These are phyloP conservation scores for Cardiosporidium cionae DNA, from an alignment of 169 alveolate species.

Conservation along the genomic window DNA sequence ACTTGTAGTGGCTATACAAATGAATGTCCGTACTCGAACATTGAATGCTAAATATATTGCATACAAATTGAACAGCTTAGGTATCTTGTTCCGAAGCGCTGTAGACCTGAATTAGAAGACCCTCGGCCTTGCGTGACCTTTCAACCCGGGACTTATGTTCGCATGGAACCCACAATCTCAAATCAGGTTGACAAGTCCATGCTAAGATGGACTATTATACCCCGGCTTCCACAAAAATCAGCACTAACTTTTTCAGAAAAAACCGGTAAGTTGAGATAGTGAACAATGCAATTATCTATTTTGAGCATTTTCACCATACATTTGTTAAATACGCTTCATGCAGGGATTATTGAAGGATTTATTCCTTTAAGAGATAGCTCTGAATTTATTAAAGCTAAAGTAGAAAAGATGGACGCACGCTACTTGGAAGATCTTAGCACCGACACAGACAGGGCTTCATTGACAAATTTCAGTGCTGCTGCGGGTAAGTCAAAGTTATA, in stretches of 20 bases:
- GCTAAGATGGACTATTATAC: slow-evolving; percentile 18
- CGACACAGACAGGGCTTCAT: too few species aligned
- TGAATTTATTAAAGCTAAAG: too few species aligned
- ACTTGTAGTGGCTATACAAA: neutral
- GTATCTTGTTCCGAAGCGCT: slow-evolving; percentile 25
- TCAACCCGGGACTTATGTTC: slow-evolving; percentile 29
- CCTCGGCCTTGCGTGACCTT: slow-evolving; percentile 46
- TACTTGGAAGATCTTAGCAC: too few species aligned
- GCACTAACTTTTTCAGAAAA: neutral
- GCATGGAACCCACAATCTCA: slow-evolving; percentile 35
- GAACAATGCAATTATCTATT: neutral
- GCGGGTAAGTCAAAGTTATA: too few species aligned
- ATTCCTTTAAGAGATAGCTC: slow-evolving; percentile 11
- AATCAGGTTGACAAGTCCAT: slow-evolving; percentile 12
- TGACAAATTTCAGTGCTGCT: too few species aligned
- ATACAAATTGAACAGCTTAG: slow-evolving; percentile 31
- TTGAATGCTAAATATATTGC: neutral
- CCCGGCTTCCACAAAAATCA: slow-evolving; percentile 8
- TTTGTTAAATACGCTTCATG: neutral
- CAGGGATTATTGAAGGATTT: slow-evolving; percentile 21
- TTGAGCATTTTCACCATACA: too few species aligned
- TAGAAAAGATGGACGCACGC: too few species aligned
- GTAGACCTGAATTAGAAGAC: slow-evolving; percentile 35
- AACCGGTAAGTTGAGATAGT: slow-evolving; percentile 1
- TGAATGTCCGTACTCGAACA: neutral